phyloP scores from a whole-genome alignment of 2,329 filamentous ascomycete genomes.

The Sporothrix phasma region DNA sequence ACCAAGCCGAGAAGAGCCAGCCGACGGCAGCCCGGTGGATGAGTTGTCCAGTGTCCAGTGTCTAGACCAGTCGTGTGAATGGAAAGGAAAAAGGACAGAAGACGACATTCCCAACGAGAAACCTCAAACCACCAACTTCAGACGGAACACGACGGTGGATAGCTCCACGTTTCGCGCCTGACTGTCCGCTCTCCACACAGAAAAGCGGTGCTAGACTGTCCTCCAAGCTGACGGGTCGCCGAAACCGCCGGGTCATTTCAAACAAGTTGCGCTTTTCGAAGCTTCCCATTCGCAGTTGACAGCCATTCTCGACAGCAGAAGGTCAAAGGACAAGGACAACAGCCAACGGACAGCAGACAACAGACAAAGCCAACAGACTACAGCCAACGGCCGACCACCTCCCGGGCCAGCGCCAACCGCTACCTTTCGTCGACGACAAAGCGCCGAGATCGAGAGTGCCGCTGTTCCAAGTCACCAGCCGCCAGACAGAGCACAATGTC shows the following conservation, averaged over 20 bases:
- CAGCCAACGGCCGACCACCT: neutral
- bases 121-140: neutral
- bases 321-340: too few relatives aligned
- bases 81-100: neutral
- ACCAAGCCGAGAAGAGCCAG: neutral
- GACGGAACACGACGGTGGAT: neutral
- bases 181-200: neutral
- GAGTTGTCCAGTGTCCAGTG: conserved; percentile 13
- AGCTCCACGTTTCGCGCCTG: neutral
- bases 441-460: neutral
- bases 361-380: too few relatives aligned
- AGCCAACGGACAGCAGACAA: too few relatives aligned
- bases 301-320: too few relatives aligned
- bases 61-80: neutral
- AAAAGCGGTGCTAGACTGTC: neutral
- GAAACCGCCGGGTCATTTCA: conserved; percentile 5
- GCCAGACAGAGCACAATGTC: conserved; percentile 12
- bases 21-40: conserved; percentile 1
- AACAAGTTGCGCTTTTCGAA: neutral
- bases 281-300: conserved; percentile 7
- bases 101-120: neutral
- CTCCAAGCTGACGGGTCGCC: conserved; percentile 2
- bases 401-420: neutral
- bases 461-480: neutral
- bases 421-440: neutral